These are phyloP conservation scores for Sapria himalayana DNA, from an alignment of 345 rosid species.

Conservation along the genomic window DNA sequence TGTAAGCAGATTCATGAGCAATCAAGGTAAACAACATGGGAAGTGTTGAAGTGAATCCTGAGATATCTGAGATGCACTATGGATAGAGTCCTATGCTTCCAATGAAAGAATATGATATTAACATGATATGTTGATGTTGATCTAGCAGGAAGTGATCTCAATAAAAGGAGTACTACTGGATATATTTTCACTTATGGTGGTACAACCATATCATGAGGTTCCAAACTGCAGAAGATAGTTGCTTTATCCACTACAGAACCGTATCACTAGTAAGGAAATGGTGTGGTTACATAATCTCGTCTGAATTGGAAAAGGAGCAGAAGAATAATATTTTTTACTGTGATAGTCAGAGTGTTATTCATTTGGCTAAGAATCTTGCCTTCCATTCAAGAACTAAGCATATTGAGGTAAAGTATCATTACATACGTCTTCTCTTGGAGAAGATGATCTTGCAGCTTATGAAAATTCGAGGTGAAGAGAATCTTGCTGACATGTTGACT, in stretches of 20 bases:
- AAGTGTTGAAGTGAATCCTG: too few species aligned
- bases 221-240: background rate
- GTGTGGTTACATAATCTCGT: background rate
- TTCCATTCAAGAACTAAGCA: background rate
- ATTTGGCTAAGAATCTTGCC: background rate
- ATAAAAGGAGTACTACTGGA: background rate
- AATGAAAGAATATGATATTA: background rate
- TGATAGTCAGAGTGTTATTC: background rate
- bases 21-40: too few species aligned
- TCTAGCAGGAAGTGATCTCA: background rate
- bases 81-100: too few species aligned
- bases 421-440: background rate
- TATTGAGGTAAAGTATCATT: background rate
- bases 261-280: background rate
- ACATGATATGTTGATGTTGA: background rate
- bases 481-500: background rate
- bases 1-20: too few species aligned
- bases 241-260: background rate
- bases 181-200: background rate
- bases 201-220: background rate
- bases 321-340: background rate
- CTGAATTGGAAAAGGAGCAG: background rate
- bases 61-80: too few species aligned
- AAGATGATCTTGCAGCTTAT: background rate
- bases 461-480: background rate